Evolutionary conservation across 139 green algal genomes (phyloP), one percentile per base, ranked within the genome.

Genomic region (Spirogloea muscicola): DNA sequence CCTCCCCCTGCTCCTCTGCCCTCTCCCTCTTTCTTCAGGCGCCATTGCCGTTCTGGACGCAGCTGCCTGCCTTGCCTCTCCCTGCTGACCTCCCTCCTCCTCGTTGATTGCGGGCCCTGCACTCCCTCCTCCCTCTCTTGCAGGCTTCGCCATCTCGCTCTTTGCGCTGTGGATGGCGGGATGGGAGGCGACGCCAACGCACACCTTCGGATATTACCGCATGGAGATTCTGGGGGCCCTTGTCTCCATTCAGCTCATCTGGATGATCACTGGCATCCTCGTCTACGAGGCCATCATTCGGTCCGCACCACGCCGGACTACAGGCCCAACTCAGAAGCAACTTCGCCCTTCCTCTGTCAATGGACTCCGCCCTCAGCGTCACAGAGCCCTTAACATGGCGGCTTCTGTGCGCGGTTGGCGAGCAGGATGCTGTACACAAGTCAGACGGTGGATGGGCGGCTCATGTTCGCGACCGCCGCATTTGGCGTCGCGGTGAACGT

Each of bases 221-320:
- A 85, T 93, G 10, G 92, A 97, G 81, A 91, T 97, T 60, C 80
- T 97, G 42, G 92, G 91, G 2, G 92, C 92, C 16, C 84, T 97
- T 33, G 78, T 88, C 0, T 95, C 88, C 0, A 85, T 96, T 18
- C 82, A 96, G 21, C 87, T 84, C 18, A 91, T 95, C 29, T 96
- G 91, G 91, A 78, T 89, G 27, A 88, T 97, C 5, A 97, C 92
- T 0, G 92, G 90, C 2, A 85, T 91, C 0, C 86, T 97, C 37
- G 67, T 97, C 38, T 89, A 85, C 44, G 93, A 97, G 77, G 92
- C 92, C 1, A 66, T 96, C 7, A 49, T 42, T n/a, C 60, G 75
- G 70, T 82, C 76, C 29, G 43, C 69, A 48, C 49, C 48, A 43
- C 9, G 33, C 33, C n/a, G n/a, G n/a, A n/a, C n/a, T n/a, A n/a